These are phyloP conservation scores for Ensete glaucum DNA, from an alignment of 176 grass and related monocot species.

Conservation along the genomic window DNA sequence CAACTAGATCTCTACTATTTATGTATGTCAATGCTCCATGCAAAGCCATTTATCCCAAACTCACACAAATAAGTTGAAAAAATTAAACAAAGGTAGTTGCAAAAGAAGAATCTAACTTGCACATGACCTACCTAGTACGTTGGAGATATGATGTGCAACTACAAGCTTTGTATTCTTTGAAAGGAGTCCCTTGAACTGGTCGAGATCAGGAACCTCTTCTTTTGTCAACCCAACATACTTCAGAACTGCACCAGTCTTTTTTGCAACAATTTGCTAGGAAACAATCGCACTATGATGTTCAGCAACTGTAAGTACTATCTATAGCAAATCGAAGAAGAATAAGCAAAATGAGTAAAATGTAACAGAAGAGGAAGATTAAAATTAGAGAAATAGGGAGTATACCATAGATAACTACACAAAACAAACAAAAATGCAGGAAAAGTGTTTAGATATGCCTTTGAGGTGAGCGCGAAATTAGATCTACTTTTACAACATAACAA, in stretches of 20 bases:
- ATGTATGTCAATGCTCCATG: background rate
- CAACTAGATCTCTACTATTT: background rate
- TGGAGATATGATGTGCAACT: conserved; percentile 76
- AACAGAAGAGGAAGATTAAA: conserved; percentile 6
- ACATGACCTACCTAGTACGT: conserved; percentile 51
- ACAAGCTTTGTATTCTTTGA: conserved; percentile 88
- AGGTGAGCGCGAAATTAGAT: background rate
- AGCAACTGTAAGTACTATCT: conserved; percentile 76
- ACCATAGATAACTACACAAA: background rate
- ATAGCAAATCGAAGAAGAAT: conserved; percentile 5
- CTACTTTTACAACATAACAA: background rate
- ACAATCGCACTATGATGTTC: conserved; percentile 92
- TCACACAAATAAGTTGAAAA: background rate
- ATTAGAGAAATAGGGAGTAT: background rate
- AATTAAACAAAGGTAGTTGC: background rate
- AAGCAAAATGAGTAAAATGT: conserved; percentile 1
- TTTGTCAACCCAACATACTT: conserved; percentile 88
- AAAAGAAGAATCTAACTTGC: background rate
- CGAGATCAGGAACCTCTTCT: conserved; percentile 73
- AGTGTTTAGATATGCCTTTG: background rate
- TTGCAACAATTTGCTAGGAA: conserved; percentile 78
- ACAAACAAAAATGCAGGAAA: background rate
- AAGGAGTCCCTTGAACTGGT: conserved; percentile 69
- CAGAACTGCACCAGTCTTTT: conserved; percentile 69
- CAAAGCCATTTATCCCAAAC: background rate